phyloP scores from a whole-genome alignment of 75 land plant genomes.

The Pinus taeda region DNA sequence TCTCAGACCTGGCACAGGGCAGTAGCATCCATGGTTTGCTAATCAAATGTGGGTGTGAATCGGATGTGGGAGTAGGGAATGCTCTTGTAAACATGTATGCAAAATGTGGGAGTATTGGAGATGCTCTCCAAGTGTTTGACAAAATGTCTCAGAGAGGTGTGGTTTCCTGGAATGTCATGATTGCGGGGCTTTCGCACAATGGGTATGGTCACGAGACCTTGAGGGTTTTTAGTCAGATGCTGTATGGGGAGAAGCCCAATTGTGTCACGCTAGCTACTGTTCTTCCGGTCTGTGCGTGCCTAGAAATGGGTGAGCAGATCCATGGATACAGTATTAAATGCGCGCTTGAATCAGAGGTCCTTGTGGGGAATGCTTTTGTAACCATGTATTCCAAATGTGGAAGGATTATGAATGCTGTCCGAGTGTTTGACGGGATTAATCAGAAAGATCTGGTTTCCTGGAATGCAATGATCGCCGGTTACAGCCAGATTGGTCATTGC shows the following conservation, averaged over 20 bases:
- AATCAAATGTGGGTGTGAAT: conserved; percentile 23
- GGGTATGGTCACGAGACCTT: conserved; percentile 23
- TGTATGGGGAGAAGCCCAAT: conserved; percentile 39
- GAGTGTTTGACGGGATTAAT: conserved; percentile 34
- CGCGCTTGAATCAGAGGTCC: no score
- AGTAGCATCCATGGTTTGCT: conserved; percentile 25
- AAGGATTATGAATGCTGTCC: conserved; percentile 17
- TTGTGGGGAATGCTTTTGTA: no score
- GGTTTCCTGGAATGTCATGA: conserved; percentile 64
- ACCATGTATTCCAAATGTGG: no score
- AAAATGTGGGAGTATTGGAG: conserved; percentile 44
- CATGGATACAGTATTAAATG: no score
- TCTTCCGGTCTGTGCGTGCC: no score
- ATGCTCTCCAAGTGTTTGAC: conserved; percentile 41
- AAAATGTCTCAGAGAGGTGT: conserved; percentile 47
- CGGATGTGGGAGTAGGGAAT: conserved; percentile 46
- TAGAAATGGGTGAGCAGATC: no score
- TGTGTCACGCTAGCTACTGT: conserved; percentile 23
- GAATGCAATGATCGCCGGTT: conserved; percentile 75
- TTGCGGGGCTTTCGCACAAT: conserved; percentile 44
- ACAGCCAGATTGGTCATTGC: conserved; percentile 34
- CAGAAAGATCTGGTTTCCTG: conserved; percentile 52
- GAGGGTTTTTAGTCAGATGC: conserved; percentile 36
- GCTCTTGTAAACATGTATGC: conserved; percentile 63
- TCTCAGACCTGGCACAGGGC: conserved; percentile 9